Conservation (phyloP, 2,329 filamentous ascomycete genomes). For the Penicillium fuscoglaucum region DNA sequence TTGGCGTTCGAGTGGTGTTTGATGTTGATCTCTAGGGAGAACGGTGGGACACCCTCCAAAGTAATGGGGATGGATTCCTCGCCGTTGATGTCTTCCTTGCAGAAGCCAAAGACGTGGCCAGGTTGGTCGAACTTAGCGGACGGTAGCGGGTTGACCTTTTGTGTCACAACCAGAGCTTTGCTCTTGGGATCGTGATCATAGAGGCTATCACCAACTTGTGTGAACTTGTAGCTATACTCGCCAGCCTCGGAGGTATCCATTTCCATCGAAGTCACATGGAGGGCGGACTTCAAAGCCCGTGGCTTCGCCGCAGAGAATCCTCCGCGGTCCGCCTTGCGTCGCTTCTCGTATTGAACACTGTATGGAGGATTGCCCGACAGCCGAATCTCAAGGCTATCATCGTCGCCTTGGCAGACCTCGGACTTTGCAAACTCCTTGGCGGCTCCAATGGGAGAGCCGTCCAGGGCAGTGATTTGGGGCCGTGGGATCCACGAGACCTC, state of each 20-base stretch:
- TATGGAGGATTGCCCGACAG: constrained; percentile 82
- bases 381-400: constrained; percentile 80
- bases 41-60: constrained; percentile 80
- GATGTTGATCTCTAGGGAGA: constrained; percentile 87
- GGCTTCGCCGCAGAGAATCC: constrained; percentile 65
- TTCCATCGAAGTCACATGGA: constrained; percentile 73
- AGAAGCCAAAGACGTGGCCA: constrained; percentile 93
- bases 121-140: constrained; percentile 79
- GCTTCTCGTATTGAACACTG: constrained; percentile 77
- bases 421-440: constrained; percentile 66
- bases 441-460: constrained; percentile 49
- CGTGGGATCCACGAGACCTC: constrained; percentile 82
- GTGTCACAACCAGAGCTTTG: constrained; percentile 68
- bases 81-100: constrained; percentile 75
- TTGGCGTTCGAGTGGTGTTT: constrained; percentile 81
- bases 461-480: constrained; percentile 67
- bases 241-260: constrained; percentile 86
- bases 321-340: constrained; percentile 67
- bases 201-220: constrained; percentile 76
- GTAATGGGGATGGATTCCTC: constrained; percentile 87
- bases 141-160: constrained; percentile 81
- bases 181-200: constrained; percentile 75
- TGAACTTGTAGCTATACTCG: constrained; percentile 81
- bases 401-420: constrained; percentile 90
- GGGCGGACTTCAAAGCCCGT: constrained; percentile 73